phyloP scores from a whole-genome alignment of 371 early-diverging fungal species.

The Apophysomyces variabilis region DNA sequence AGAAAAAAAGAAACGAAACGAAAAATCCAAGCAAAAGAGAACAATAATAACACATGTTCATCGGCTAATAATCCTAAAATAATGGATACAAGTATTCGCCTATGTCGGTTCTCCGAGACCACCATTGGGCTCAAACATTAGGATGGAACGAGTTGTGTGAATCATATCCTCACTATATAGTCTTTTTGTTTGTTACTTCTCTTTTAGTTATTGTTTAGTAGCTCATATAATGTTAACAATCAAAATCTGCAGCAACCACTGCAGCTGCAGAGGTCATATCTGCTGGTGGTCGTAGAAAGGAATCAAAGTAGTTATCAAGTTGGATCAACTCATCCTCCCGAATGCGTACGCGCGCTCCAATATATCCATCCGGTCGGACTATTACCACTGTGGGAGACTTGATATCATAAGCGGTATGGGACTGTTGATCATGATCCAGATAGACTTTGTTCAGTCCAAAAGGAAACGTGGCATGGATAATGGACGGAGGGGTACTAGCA shows the following conservation, averaged over 20 bases:
- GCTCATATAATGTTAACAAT: background rate
- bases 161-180: no score
- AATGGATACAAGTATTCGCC: background rate
- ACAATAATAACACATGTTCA: no score
- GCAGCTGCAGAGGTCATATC: slow-evolving; percentile 42
- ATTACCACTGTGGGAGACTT: slow-evolving; percentile 26
- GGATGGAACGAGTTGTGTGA: no score
- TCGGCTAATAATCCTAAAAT: background rate
- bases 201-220: background rate
- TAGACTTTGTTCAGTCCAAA: slow-evolving; percentile 36
- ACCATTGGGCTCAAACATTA: background rate
- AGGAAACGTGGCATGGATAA: slow-evolving; percentile 32
- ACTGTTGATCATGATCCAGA: slow-evolving; percentile 47
- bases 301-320: slow-evolving; percentile 34
- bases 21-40: background rate
- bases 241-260: slow-evolving; percentile 38
- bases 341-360: slow-evolving; percentile 18
- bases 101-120: background rate
- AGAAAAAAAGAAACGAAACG: background rate
- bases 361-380: slow-evolving; percentile 22
- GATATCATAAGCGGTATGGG: slow-evolving; percentile 34
- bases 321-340: slow-evolving; percentile 16
- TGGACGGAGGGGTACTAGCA: slow-evolving; percentile 19
- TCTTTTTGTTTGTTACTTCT: background rate
- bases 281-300: slow-evolving; percentile 34